Conservation (phyloP, 1,139 yeast species). For the Lodderomyces pseudojiufengensis region DNA sequence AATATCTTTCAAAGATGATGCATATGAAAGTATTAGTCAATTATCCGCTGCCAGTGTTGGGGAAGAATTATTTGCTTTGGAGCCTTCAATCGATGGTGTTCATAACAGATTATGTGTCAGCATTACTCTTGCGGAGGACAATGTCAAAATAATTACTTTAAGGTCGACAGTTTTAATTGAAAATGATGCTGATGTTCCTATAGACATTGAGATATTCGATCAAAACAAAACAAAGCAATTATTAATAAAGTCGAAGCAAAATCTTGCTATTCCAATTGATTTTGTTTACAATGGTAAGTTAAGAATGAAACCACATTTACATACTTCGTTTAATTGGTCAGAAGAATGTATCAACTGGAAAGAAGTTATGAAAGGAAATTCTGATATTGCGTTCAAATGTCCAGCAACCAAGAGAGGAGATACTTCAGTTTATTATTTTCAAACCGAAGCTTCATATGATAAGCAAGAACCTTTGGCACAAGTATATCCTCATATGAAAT, state of each 20-base stretch:
- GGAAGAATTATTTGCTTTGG: conserved; percentile 65
- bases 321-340: conserved; percentile 66
- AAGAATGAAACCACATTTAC: conserved; percentile 57
- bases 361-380: conserved; percentile 38
- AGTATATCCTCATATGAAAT: conserved; percentile 80
- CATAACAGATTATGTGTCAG: conserved; percentile 77
- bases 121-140: conserved; percentile 64
- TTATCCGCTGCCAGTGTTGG: conserved; percentile 81
- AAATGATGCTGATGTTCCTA: conserved; percentile 66
- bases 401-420: conserved; percentile 36
- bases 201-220: conserved; percentile 37
- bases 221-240: conserved; percentile 23
- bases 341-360: conserved; percentile 62
- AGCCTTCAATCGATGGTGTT: conserved; percentile 59
- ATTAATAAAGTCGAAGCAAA: conserved; percentile 49
- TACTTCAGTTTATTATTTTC: conserved; percentile 58
- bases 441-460: conserved; percentile 67
- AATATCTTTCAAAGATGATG: conserved; percentile 52
- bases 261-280: conserved; percentile 70
- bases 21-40: conserved; percentile 49
- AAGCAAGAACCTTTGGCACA: conserved; percentile 63
- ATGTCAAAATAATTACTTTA: conserved; percentile 70
- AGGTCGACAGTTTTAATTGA: conserved; percentile 71
- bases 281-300: conserved; percentile 58
- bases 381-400: conserved; percentile 60